Percentiles rank a stretch among this genome's conserved stretches.
phyloP scores from a whole-genome alignment of 495 filamentous ascomycete genomes.

The Neurospora discreta region DNA sequence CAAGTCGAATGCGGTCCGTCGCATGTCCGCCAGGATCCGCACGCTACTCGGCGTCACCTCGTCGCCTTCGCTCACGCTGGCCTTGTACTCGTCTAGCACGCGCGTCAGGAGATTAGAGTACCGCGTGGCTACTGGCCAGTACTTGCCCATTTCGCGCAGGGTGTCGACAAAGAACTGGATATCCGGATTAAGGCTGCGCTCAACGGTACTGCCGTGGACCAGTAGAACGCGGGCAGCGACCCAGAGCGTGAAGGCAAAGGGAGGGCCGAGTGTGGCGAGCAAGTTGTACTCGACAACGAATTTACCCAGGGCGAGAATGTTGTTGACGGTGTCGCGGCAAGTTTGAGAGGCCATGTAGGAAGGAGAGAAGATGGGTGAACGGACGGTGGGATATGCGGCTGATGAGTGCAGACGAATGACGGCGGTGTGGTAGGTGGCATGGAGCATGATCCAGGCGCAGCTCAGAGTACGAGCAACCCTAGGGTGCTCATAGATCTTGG shows the following conservation, averaged over 20 bases:
- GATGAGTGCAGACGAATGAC: conserved; percentile 87
- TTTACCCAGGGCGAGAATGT: conserved; percentile 62
- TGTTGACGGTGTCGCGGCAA: conserved; percentile 73
- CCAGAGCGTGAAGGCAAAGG: conserved; percentile 85
- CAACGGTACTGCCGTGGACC: conserved; percentile 79
- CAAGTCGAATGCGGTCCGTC: conserved; percentile 71
- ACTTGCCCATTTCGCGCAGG: conserved; percentile 63
- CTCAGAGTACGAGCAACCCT: conserved; percentile 55
- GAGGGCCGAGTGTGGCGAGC: conserved; percentile 69
- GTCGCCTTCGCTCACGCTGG: conserved; percentile 62
- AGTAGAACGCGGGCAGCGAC: conserved; percentile 78
- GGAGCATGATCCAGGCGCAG: conserved; percentile 83
- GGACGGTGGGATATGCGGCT: conserved; percentile 78
- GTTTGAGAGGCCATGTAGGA: conserved; percentile 73
- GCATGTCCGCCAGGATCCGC: conserved; percentile 81
- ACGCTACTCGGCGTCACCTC: conserved; percentile 71
- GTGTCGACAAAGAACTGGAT: conserved; percentile 73
- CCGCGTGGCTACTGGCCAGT: conserved; percentile 74
- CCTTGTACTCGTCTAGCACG: conserved; percentile 73
- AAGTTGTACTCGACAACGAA: conserved; percentile 64
- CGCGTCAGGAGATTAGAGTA: conserved; percentile 72
- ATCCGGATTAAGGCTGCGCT: conserved; percentile 64
- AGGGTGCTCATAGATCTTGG: conserved; percentile 51
- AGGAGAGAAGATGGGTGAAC: conserved; percentile 75
- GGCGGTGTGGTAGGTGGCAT: conserved; percentile 61